phyloP scores from a whole-genome alignment of 306 rosid species.

The Echinosophora koreensis region DNA sequence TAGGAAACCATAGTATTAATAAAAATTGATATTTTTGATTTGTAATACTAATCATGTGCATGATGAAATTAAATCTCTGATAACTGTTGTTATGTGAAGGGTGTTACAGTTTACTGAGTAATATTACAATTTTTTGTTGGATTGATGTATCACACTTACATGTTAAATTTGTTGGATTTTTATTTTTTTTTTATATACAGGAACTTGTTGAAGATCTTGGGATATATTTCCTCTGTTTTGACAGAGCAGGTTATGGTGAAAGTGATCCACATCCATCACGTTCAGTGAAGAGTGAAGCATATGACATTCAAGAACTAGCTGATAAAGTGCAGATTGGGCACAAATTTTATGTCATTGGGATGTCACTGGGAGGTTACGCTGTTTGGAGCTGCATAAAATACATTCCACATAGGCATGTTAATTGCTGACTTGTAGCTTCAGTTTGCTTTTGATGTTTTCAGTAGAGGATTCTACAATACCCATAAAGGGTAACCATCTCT shows the following conservation, averaged over 20 bases:
- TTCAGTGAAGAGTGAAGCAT: constrained; percentile 87
- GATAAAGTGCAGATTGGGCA: constrained; percentile 69
- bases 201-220: constrained; percentile 67
- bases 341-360: constrained; percentile 72
- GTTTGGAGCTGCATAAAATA: constrained; percentile 80
- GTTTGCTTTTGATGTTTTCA: not conserved
- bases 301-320: constrained; percentile 86
- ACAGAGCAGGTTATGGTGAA: constrained; percentile 91
- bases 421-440: not conserved
- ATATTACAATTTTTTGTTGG: not conserved
- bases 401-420: constrained; percentile 78
- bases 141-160: not conserved
- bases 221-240: constrained; percentile 67
- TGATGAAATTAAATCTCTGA: not conserved
- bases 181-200: constrained; percentile 42
- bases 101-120: not conserved
- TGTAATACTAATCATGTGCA: not conserved
- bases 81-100: not conserved
- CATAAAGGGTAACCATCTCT: not conserved
- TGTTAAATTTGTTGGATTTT: not conserved
- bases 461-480: not conserved
- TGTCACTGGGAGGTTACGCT: constrained; percentile 74
- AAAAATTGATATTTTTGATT: not conserved
- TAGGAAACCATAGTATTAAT: not conserved
- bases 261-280: constrained; percentile 86